Evolutionary conservation across 2,329 filamentous ascomycete genomes (phyloP).

Genomic region (Xylaria sp.): DNA sequence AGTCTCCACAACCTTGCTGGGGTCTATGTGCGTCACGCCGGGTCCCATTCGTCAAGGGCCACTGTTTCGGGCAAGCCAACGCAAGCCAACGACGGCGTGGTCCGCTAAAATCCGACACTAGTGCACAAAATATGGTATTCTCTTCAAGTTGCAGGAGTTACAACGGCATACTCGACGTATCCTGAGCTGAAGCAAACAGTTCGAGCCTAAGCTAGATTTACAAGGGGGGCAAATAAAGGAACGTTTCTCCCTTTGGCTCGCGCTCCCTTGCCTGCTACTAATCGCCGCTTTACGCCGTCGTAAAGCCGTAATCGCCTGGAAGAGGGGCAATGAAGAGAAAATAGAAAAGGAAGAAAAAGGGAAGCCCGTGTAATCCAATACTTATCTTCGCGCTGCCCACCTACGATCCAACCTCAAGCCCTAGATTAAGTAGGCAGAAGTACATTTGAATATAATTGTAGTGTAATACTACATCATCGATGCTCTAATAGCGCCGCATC

Average conservation of each 20-base stretch:
- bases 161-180: neutral
- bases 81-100: slow-evolving; percentile 22
- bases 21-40: slow-evolving; percentile 36
- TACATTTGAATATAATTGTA: neutral
- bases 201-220: neutral
- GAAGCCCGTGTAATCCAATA: too few species aligned
- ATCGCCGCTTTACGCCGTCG: neutral
- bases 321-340: too few species aligned
- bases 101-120: slow-evolving; percentile 36
- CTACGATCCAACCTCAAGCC: neutral
- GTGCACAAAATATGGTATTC: slow-evolving; percentile 6
- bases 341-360: too few species aligned
- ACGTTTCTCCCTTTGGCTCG: neutral
- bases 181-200: neutral
- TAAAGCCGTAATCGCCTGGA: too few species aligned
- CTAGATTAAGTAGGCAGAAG: neutral
- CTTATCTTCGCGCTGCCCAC: too few species aligned
- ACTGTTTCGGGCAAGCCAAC: slow-evolving; percentile 21
- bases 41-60: slow-evolving; percentile 22
- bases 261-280: neutral
- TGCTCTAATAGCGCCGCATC: neutral
- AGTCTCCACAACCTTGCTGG: slow-evolving; percentile 25
- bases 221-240: neutral
- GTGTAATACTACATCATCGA: neutral
- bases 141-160: neutral